These are phyloP conservation scores for Colletotrichum abscissum DNA, from an alignment of 2,329 filamentous ascomycete species.

Conservation along the genomic window DNA sequence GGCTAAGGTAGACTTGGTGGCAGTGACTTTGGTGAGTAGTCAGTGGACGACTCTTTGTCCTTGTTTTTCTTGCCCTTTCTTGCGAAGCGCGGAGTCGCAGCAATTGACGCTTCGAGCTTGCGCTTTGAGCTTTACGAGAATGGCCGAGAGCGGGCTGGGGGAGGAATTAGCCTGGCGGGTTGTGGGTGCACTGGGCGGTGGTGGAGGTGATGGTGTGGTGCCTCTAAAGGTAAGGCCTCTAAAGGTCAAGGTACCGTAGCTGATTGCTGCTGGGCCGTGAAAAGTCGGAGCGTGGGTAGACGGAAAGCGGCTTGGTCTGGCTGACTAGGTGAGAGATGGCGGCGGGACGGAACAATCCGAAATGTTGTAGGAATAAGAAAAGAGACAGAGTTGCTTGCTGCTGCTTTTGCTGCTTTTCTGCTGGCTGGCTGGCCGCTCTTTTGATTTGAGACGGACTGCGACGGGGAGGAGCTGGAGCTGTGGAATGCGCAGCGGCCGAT, in stretches of 20 bases:
- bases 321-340: neutral
- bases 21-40: too few relatives aligned
- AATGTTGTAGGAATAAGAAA: neutral
- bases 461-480: neutral
- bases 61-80: slow-evolving; percentile 1
- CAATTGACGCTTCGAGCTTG: slow-evolving; percentile 20
- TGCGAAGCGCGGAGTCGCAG: neutral
- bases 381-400: neutral
- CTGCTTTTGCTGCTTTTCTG: neutral
- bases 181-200: slow-evolving; percentile 15
- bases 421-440: neutral
- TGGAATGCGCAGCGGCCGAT: slow-evolving; percentile 29
- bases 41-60: slow-evolving; percentile 21
- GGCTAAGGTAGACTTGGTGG: neutral
- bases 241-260: neutral
- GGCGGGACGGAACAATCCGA: slow-evolving; percentile 20
- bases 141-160: slow-evolving; percentile 34
- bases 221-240: too few relatives aligned
- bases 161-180: slow-evolving; percentile 19
- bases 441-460: neutral
- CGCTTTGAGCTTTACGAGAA: slow-evolving; percentile 34
- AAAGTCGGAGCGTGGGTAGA: slow-evolving; percentile 25
- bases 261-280: slow-evolving; percentile 16
- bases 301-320: slow-evolving; percentile 20
- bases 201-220: slow-evolving; percentile 3